A percentile compares a stretch with the other conserved stretches of the same genome.
Conservation (phyloP, 306 rosid genomes). For the Dalbergia cultrata region DNA sequence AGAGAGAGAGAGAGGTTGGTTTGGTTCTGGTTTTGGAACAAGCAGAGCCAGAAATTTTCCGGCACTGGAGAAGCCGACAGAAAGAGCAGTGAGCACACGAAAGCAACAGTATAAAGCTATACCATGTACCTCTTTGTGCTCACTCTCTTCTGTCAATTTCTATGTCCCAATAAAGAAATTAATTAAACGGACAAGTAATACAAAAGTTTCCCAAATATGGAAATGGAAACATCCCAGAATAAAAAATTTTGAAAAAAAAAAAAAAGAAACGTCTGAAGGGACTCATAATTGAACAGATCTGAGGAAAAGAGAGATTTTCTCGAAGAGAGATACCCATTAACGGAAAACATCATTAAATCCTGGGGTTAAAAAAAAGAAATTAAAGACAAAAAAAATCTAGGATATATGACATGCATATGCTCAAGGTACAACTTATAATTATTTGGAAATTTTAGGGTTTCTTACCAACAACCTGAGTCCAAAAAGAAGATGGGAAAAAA, state of each 20-base stretch:
- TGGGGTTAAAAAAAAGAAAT: neutral
- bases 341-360: slow-evolving; percentile 39
- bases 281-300: slow-evolving; percentile 61
- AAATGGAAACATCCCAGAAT: slow-evolving; percentile 37
- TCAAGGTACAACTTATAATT: neutral
- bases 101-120: slow-evolving; percentile 66
- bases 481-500: neutral
- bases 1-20: neutral
- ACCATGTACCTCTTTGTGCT: slow-evolving; percentile 85
- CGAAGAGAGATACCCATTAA: slow-evolving; percentile 26
- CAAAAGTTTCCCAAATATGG: slow-evolving; percentile 43
- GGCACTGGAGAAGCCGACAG: slow-evolving; percentile 71
- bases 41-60: slow-evolving; percentile 34
- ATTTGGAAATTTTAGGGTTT: slow-evolving; percentile 60
- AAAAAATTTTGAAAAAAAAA: neutral
- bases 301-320: slow-evolving; percentile 23
- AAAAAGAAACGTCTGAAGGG: neutral
- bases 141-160: slow-evolving; percentile 99
- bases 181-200: slow-evolving; percentile 1
- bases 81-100: slow-evolving; percentile 88
- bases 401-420: slow-evolving; percentile 16
- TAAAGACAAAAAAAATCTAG: neutral
- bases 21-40: slow-evolving; percentile 29
- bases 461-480: neutral
- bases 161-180: slow-evolving; percentile 51